phyloP scores from a whole-genome alignment of 225 moss, liverwort and hornwort genomes.

The Bryum argenteum region DNA sequence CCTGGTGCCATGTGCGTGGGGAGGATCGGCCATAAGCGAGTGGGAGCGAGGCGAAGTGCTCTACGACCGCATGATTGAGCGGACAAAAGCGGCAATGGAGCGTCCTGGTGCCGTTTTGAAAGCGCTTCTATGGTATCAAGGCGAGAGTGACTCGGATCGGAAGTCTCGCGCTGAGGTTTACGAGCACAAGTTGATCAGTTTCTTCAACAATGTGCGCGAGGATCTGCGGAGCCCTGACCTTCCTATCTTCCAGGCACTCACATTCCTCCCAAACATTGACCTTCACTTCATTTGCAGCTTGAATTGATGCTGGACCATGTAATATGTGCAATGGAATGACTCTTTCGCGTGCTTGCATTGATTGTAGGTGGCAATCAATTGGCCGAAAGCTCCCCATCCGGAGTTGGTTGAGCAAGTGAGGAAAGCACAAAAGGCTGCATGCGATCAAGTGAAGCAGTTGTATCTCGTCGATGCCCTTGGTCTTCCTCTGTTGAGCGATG shows the following conservation, averaged over 20 bases:
- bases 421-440: too few relatives aligned
- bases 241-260: conserved; percentile 59
- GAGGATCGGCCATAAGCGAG: conserved; percentile 43
- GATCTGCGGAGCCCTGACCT: conserved; percentile 56
- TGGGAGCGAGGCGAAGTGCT: conserved; percentile 60
- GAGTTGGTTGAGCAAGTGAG: too few relatives aligned
- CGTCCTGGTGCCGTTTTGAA: conserved; percentile 39
- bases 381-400: too few relatives aligned
- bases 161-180: conserved; percentile 45
- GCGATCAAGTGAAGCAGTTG: too few relatives aligned
- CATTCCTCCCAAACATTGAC: too few relatives aligned
- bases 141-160: conserved; percentile 56
- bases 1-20: conserved; percentile 80
- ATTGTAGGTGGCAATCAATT: too few relatives aligned
- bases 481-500: too few relatives aligned
- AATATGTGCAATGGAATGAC: neutral
- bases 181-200: conserved; percentile 42
- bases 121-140: conserved; percentile 81
- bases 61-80: conserved; percentile 60
- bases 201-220: conserved; percentile 55
- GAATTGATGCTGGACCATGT: too few relatives aligned
- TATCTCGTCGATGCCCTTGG: too few relatives aligned
- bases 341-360: neutral
- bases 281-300: too few relatives aligned
- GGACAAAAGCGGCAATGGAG: conserved; percentile 51